Base-by-base conservation (phyloP, 192 early-diverging fungal species). In the Podila horticola region DNA sequence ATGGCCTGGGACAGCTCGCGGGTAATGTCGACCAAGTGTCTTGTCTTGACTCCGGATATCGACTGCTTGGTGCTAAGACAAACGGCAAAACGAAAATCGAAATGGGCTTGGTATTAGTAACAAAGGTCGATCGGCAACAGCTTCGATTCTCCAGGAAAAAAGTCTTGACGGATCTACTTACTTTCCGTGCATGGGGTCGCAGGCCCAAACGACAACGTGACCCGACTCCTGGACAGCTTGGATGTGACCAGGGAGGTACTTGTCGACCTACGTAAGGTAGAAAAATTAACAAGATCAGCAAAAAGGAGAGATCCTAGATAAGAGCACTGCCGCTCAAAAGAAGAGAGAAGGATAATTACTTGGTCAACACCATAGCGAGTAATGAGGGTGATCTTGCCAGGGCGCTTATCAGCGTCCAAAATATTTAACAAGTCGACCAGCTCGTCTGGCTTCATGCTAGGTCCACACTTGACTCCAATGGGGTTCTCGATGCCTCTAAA, bases 141-240 rank as follows among this genome's bases (percentile, higher is more conserved):
- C 19, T 4, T 55, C 34, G 30, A 12, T 20, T 2, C 13, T 55
- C 26, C n/a, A 62, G 38, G 12, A 13, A 30, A 17, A 13, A 17
- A 15, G 15, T 45, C 41, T 45, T 45, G 13, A 45, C 7, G 24
- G 20, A 34, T 58, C 15, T 31, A 84, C 86, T 55, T 74, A 88
- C 86, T 99, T 99, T 74, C 98, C 98, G 82, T 99, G 98, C 96
- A 97, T 98, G 15, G 98, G 98, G 82, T 99, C 98, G 84, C 93
- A 95, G 41, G 89, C 95, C 98, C 98, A 99, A 11, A 98, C 96
- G 1, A 96, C 95, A 75, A 90, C 87, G 85, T 98, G 96, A 12
- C 88, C 89, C 1, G 96, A 94, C 1, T 82, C 84, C 69, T 94
- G 91, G n/a, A 99, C 95, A 22, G 97, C 97, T 61, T 89, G 83